phyloP scores from a whole-genome alignment of 257 asterid genomes.

The Plantago major region DNA sequence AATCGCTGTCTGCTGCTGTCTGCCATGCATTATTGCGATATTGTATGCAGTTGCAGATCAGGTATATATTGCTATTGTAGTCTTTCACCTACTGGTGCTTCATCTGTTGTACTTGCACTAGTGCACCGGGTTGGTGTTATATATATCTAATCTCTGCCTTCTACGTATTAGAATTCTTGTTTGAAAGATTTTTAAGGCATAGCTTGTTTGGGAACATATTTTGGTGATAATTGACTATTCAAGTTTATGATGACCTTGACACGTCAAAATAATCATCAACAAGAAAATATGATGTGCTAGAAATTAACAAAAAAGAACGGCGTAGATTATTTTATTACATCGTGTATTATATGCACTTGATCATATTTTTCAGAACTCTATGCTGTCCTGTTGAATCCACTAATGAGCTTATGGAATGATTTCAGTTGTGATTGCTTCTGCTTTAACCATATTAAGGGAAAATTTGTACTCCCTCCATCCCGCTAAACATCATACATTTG shows the following conservation, averaged over 20 bases:
- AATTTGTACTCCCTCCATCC: no score
- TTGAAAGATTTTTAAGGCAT: no score
- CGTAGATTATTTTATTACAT: neutral
- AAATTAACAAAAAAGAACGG: neutral
- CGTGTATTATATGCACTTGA: neutral
- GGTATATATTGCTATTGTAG: slow-evolving; percentile 36
- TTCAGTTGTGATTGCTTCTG: no score
- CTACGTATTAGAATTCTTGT: no score
- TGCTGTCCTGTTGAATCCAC: no score
- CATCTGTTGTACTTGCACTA: neutral
- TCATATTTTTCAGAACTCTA: neutral
- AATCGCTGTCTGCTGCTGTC: slow-evolving; percentile 98
- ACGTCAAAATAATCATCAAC: neutral
- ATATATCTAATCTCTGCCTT: no score
- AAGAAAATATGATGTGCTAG: neutral
- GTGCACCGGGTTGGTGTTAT: neutral
- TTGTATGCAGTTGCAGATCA: slow-evolving; percentile 96
- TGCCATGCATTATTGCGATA: slow-evolving; percentile 92
- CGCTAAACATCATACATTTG: no score
- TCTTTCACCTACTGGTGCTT: neutral
- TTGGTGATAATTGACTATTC: neutral
- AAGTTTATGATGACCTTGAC: slow-evolving; percentile 1
- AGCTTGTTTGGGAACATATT: no score
- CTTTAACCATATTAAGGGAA: no score
- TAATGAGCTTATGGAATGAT: no score